Evolutionary conservation across 2,329 filamentous ascomycete species (phyloP).

Genomic region (Graphilbum fragrans): DNA sequence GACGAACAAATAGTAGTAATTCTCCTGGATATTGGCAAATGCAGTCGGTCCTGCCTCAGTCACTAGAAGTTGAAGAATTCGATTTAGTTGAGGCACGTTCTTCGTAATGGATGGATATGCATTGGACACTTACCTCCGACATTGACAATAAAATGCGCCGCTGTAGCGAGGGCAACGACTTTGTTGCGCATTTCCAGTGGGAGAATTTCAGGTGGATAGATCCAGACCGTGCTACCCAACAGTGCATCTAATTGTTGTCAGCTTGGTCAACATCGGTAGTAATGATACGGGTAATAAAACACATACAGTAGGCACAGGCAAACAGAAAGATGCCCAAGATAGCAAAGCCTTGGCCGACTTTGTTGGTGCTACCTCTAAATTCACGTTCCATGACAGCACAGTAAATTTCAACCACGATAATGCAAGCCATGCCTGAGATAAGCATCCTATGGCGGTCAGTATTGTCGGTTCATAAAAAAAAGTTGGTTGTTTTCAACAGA

Average conservation of each 20-base stretch:
- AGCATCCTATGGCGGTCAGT: conserved; percentile 42
- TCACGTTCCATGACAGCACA: conserved; percentile 44
- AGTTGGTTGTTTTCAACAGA: too few relatives aligned
- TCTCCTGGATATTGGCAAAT: conserved; percentile 43
- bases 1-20: conserved; percentile 50
- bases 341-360: conserved; percentile 45
- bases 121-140: too few relatives aligned
- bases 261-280: neutral
- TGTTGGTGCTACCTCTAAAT: conserved; percentile 42
- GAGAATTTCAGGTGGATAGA: conserved; percentile 44
- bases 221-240: conserved; percentile 40
- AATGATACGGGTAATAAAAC: neutral
- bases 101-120: too few relatives aligned
- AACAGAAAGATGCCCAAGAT: conserved; percentile 48
- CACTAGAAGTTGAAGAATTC: too few relatives aligned
- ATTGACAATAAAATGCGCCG: conserved; percentile 42
- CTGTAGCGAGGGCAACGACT: conserved; percentile 40
- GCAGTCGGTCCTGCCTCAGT: conserved; percentile 43
- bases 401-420: conserved; percentile 46
- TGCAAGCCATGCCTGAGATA: conserved; percentile 34
- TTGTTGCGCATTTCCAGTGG: conserved; percentile 41
- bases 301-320: conserved; percentile 39
- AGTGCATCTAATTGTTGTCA: conserved; percentile 25
- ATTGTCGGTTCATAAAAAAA: conserved; percentile 2
- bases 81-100: too few relatives aligned